Conservation (phyloP, 371 early-diverging fungal species). For the Parasitella parasitica region DNA sequence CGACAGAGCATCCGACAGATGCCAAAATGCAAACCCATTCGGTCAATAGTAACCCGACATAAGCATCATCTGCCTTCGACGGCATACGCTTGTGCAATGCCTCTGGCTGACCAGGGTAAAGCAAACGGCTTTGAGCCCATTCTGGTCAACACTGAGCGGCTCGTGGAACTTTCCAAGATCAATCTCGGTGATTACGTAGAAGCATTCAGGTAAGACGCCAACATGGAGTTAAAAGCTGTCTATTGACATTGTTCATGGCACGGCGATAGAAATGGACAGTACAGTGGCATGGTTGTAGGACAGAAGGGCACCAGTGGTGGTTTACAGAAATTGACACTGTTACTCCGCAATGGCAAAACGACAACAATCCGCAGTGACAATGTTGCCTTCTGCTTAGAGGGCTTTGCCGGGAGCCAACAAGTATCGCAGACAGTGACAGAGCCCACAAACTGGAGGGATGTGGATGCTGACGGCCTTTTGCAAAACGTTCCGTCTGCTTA, state of each 20-base stretch:
- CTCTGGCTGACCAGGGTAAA: not conserved
- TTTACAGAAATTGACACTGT: constrained; percentile 41
- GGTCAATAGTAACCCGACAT: not conserved
- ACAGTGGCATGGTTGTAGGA: constrained; percentile 48
- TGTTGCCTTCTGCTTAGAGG: constrained; percentile 51
- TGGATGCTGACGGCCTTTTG: constrained; percentile 16
- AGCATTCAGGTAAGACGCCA: constrained; percentile 48
- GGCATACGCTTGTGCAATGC: not conserved
- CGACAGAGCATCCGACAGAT: constrained; percentile 4
- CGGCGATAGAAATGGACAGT: constrained; percentile 44
- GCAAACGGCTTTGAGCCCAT: not conserved
- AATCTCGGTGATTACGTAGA: constrained; percentile 60
- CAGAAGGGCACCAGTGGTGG: constrained; percentile 42
- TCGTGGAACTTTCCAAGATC: constrained; percentile 4
- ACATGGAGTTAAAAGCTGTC: no score
- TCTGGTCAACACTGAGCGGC: not conserved
- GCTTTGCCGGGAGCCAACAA: constrained; percentile 23
- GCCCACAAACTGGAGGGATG: constrained; percentile 7
- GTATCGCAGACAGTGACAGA: constrained; percentile 7
- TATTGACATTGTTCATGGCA: not conserved
- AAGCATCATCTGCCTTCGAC: constrained; percentile 3
- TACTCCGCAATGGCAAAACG: constrained; percentile 39
- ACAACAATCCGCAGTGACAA: constrained; percentile 42
- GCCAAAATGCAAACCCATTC: not conserved
- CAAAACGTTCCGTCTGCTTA: constrained; percentile 20